phyloP scores from a whole-genome alignment of 352 stramenopile species.

The Phytophthora nicotianae region DNA sequence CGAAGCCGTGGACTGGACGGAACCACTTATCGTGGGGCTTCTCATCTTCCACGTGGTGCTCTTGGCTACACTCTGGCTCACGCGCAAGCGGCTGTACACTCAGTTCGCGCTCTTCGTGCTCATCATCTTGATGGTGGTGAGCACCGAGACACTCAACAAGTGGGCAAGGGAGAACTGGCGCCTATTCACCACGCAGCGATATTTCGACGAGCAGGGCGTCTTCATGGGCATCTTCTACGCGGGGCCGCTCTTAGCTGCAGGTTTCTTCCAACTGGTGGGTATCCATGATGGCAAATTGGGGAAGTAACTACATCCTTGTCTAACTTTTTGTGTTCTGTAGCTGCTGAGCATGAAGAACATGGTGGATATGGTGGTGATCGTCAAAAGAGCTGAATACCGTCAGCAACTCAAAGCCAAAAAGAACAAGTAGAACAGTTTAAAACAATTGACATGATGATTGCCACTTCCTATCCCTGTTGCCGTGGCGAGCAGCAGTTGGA shows the following conservation, averaged over 20 bases:
- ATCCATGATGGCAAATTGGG: background rate
- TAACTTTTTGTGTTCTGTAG: conserved; percentile 32
- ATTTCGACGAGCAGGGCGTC: conserved; percentile 81
- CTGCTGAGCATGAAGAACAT: conserved; percentile 81
- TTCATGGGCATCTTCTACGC: conserved; percentile 89
- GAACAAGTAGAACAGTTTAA: conserved; percentile 36
- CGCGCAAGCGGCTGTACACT: conserved; percentile 54
- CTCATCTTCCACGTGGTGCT: conserved; percentile 63
- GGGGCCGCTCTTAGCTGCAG: conserved; percentile 68
- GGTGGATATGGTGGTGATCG: conserved; percentile 77
- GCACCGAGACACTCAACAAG: conserved; percentile 70
- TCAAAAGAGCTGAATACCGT: conserved; percentile 75
- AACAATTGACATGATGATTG: conserved; percentile 21
- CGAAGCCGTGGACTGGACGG: conserved; percentile 80
- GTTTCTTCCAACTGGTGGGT: conserved; percentile 79
- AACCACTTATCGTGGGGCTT: conserved; percentile 71
- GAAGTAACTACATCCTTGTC: conserved; percentile 7
- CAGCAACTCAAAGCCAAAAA: conserved; percentile 59
- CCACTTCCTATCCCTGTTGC: conserved; percentile 25
- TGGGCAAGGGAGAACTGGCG: conserved; percentile 68
- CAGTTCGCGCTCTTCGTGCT: conserved; percentile 74
- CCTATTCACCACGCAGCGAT: conserved; percentile 74
- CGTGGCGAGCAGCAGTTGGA: conserved; percentile 1
- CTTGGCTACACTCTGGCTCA: conserved; percentile 54
- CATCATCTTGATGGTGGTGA: conserved; percentile 60